These are phyloP conservation scores for Malus orientalis DNA, from an alignment of 306 rosid species.

Conservation along the genomic window DNA sequence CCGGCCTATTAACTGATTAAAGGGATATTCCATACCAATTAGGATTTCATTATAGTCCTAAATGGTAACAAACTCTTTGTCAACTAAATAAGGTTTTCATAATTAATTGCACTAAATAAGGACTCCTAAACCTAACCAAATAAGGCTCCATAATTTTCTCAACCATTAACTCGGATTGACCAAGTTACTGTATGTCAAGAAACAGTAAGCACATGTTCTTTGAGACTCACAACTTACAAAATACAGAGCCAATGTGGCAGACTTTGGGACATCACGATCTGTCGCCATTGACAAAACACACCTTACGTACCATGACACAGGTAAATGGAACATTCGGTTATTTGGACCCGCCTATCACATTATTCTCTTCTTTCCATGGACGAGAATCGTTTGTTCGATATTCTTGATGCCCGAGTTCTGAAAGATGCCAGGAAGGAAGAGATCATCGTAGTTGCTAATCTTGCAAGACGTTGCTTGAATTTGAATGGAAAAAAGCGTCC, in stretches of 20 bases:
- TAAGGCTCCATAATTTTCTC: too few species aligned
- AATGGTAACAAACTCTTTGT: too few species aligned
- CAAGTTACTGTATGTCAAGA: too few species aligned
- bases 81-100: too few species aligned
- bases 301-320: neutral
- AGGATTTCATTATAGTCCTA: too few species aligned
- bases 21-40: too few species aligned
- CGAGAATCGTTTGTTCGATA: neutral
- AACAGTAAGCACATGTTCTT: too few species aligned
- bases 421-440: neutral
- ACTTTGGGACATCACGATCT: neutral
- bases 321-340: neutral
- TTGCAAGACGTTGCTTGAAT: slow-evolving; percentile 1
- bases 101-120: too few species aligned
- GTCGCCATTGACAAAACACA: neutral
- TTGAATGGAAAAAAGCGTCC: neutral
- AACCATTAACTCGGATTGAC: too few species aligned
- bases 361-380: neutral
- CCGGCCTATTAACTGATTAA: too few species aligned
- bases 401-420: neutral
- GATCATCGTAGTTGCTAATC: neutral
- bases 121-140: too few species aligned
- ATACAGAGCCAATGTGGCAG: neutral
- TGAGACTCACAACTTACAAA: too few species aligned
- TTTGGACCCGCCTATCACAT: neutral